A percentile compares a stretch with the other conserved stretches of the same genome.
Evolutionary conservation across 2,329 filamentous ascomycete genomes (phyloP).

Genomic region (Annulohypoxylon truncatum): DNA sequence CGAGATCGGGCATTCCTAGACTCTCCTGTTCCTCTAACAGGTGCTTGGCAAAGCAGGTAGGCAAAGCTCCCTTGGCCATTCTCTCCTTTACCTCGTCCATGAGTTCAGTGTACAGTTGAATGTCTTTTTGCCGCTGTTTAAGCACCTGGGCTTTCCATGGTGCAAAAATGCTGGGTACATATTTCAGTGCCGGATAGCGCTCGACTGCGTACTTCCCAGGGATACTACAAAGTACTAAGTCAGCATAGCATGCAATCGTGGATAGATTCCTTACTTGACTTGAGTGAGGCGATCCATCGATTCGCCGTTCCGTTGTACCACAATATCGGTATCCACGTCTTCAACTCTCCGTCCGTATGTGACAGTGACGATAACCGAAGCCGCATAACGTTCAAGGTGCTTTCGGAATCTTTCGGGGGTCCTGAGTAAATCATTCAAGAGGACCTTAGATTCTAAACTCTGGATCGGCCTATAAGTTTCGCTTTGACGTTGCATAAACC

Average conservation of each 20-base stretch:
- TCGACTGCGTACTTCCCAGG: constrained; percentile 56
- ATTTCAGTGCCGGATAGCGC: constrained; percentile 55
- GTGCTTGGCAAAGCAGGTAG: constrained; percentile 57
- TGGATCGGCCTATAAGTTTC: constrained; percentile 57
- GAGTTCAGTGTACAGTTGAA: constrained; percentile 54
- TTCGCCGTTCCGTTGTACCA: constrained; percentile 54
- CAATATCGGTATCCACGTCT: constrained; percentile 52
- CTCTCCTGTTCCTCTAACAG: constrained; percentile 55
- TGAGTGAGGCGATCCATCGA: constrained; percentile 57
- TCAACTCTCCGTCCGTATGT: constrained; percentile 55
- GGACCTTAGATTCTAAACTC: constrained; percentile 55
- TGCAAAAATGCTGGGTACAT: constrained; percentile 53
- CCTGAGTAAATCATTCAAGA: constrained; percentile 54
- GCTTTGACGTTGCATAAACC: constrained; percentile 58
- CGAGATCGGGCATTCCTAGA: constrained; percentile 56
- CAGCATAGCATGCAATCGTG: background rate
- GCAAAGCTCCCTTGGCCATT: constrained; percentile 47
- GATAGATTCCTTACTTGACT: constrained; percentile 53
- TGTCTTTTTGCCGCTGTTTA: constrained; percentile 49
- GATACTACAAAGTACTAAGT: constrained; percentile 42
- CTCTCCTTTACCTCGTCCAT: constrained; percentile 56
- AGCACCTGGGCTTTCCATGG: constrained; percentile 56
- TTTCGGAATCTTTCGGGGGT: constrained; percentile 48
- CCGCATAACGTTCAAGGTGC: constrained; percentile 54
- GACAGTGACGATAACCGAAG: constrained; percentile 57